A percentile compares a stretch with the other conserved stretches of the same genome.
Conservation (phyloP, 2,329 filamentous ascomycete species). For the Ophiostoma sp. region DNA sequence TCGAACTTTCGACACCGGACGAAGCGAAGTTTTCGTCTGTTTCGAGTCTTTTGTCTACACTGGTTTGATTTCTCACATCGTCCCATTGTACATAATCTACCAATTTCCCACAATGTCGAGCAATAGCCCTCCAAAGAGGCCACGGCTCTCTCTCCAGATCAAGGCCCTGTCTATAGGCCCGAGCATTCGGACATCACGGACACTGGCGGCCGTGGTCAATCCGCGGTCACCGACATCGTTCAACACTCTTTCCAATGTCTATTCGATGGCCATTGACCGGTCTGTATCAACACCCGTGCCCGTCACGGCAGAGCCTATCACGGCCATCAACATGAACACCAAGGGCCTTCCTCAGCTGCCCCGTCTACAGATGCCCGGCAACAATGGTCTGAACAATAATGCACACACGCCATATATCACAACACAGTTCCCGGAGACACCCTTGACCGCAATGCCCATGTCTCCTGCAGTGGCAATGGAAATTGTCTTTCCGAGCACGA, state of each 20-base stretch:
- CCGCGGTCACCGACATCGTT: slow-evolving; percentile 62
- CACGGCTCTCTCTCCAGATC: slow-evolving; percentile 55
- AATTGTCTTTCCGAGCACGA: slow-evolving; percentile 54
- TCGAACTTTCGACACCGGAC: too few relatives aligned
- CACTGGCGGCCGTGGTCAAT: slow-evolving; percentile 50
- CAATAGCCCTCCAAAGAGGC: slow-evolving; percentile 48
- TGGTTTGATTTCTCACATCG: too few relatives aligned
- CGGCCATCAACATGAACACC: slow-evolving; percentile 46
- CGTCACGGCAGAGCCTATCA: slow-evolving; percentile 17
- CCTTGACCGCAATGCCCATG: slow-evolving; percentile 51
- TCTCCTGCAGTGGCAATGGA: slow-evolving; percentile 50
- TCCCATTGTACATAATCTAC: too few relatives aligned
- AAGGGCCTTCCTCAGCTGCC: slow-evolving; percentile 31
- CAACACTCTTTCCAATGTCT: slow-evolving; percentile 67
- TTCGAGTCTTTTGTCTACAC: too few relatives aligned
- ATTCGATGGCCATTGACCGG: slow-evolving; percentile 62
- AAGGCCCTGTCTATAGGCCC: slow-evolving; percentile 42
- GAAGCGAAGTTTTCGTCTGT: too few relatives aligned
- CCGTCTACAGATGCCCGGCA: slow-evolving; percentile 31
- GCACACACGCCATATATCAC: slow-evolving; percentile 49
- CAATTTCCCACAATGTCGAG: slow-evolving; percentile 24
- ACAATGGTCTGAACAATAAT: slow-evolving; percentile 37
- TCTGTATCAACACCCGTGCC: slow-evolving; percentile 54
- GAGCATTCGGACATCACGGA: slow-evolving; percentile 44
- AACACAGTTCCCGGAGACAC: slow-evolving; percentile 53